Conservation (phyloP, 805 yeast genomes). For the Yamadazyma takamatsuzukensis region DNA sequence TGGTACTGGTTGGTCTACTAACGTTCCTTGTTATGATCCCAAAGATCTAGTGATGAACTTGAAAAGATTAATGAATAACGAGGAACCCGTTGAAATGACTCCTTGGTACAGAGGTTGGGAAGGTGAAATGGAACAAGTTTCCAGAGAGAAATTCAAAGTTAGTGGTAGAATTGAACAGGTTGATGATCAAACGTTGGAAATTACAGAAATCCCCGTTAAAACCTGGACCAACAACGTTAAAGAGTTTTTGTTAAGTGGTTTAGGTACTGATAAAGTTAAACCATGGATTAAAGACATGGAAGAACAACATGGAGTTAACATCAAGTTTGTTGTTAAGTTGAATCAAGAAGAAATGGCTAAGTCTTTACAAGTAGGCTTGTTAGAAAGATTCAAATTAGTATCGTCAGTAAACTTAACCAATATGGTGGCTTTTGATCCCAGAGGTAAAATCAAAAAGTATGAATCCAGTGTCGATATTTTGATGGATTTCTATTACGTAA, state of each 20-base stretch:
- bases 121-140: constrained; percentile 67
- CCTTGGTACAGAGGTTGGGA: constrained; percentile 98
- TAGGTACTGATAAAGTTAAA: constrained; percentile 69
- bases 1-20: constrained; percentile 98
- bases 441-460: constrained; percentile 82
- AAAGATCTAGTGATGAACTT: constrained; percentile 73
- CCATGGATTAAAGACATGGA: constrained; percentile 94
- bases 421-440: constrained; percentile 94
- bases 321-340: constrained; percentile 74
- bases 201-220: constrained; percentile 88
- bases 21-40: constrained; percentile 89
- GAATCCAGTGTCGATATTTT: constrained; percentile 73
- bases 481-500: constrained; percentile 77
- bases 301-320: constrained; percentile 84
- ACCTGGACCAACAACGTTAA: constrained; percentile 92
- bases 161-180: constrained; percentile 78
- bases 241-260: constrained; percentile 72
- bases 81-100: constrained; percentile 64
- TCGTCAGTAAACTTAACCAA: constrained; percentile 69
- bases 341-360: constrained; percentile 80
- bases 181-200: constrained; percentile 77
- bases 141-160: constrained; percentile 66
- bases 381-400: constrained; percentile 78
- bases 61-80: constrained; percentile 66
- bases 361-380: constrained; percentile 67